phyloP scores from a whole-genome alignment of 2,329 filamentous ascomycete species.

The Podosphaera fusca region DNA sequence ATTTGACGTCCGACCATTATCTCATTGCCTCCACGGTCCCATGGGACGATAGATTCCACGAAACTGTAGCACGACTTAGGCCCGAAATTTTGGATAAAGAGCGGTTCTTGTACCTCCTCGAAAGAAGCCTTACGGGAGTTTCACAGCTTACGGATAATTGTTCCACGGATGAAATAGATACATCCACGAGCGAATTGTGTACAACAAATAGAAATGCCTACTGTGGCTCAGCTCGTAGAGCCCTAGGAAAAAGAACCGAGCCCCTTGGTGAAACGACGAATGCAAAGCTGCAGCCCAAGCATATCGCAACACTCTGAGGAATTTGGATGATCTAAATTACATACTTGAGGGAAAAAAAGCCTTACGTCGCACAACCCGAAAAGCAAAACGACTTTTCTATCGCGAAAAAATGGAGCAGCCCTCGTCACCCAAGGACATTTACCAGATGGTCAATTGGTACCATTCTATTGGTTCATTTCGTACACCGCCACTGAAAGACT shows the following conservation, averaged over 20 bases:
- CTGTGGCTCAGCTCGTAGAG: background rate
- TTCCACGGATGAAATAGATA: background rate
- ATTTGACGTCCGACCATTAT: background rate
- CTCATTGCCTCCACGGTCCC: background rate
- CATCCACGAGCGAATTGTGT: background rate
- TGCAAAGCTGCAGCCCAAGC: background rate
- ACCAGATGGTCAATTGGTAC: background rate
- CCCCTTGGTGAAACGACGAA: background rate
- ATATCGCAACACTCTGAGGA: background rate
- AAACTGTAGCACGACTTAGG: background rate
- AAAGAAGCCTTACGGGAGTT: background rate
- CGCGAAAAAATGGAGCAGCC: background rate
- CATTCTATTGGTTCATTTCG: background rate
- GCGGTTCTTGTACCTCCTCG: background rate
- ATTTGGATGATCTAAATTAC: background rate
- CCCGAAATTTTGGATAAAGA: background rate
- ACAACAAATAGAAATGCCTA: background rate
- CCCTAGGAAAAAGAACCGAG: background rate
- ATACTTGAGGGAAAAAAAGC: background rate
- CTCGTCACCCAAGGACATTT: background rate
- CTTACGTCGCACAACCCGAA: background rate
- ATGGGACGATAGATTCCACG: background rate
- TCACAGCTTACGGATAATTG: background rate
- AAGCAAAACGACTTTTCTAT: background rate
- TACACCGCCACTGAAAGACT: background rate